Evolutionary conservation across 208 protist species (phyloP), one percentile per base, ranked within the genome.

Genomic region (Leishmania braziliensis): DNA sequence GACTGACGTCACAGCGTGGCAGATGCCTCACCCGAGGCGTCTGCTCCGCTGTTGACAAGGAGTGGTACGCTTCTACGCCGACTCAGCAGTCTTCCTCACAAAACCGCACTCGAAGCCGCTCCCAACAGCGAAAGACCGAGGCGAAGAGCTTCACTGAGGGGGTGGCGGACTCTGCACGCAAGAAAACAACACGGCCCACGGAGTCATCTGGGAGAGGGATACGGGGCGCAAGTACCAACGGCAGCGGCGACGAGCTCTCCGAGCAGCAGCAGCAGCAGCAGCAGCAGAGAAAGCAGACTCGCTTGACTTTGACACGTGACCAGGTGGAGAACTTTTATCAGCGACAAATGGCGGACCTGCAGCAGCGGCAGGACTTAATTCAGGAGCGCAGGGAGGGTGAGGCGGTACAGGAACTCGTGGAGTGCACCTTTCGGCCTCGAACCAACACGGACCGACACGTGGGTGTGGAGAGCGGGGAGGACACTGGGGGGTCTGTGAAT

Each of bases 391-490:
- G 74, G 54, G 81, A 89, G 33, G 60, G 78, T 3, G 77, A 89
- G 81, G 58, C 69, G 56, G 72, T 83, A 76, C 85, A 92, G 80
- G 91, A 97, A 65, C 78, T 93, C 69, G 79, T 86, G n/a, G 84
- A 91, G n/a, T 97, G 94, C 75, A 97, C 94, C 3, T 97, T 97
- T 77, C 88, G 90, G 0, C 94, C 94, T 0, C 83, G 82, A 56
- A 97, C 93, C 0, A 90, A 90, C 80, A 82, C 80, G 8, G 83
- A 82, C n/a, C 29, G 56, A 23, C 14, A 56, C 33, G 53, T 20
- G 51, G 14, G n/a, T 16, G 16, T 18, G 9, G 72, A 76, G 14
- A 26, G 6, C 8, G 74, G 36, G 23, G 20, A 16, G 26, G 51
- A 33, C n/a, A 26, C 26, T 43, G 73, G 73, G 0, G 80, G 80